Base-by-base conservation (phyloP, 192 early-diverging fungal genomes). In the Funneliformis mosseae region DNA sequence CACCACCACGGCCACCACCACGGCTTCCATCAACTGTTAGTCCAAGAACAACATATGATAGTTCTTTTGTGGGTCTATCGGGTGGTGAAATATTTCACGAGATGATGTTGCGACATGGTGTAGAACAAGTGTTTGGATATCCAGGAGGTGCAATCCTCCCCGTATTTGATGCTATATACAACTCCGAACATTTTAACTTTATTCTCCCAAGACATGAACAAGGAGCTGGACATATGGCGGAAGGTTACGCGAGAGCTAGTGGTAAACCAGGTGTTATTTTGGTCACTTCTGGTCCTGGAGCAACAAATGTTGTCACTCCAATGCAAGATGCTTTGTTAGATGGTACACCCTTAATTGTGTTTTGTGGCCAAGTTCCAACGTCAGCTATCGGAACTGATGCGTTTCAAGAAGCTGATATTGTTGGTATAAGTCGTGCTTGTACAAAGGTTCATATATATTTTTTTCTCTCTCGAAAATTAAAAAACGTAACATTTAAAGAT, bases 71-170 rank as follows among this genome's bases (percentile, higher is more conserved):
- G 8, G 98, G 98, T 42, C 93, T 96, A 91, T 95, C 96, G 33
- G 98, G 98, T 72, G 98, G 98, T 62, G 92, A 98, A 86, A 98
- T 99, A 84, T 97, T 99, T 83, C 98, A 99, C 88, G 95, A 98
- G 83, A 98, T 98, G 98, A 97, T 99, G 96, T 86, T 97, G 73
- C 88, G 95, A 59, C 96, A 97, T 68, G 90, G 89, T 70, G 98
- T 99, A 43, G 93, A 97, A 83, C 93, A 95, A 76, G 88, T 99
- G 60, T 99, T 99, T 90, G 98, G 98, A 18, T 99, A 99, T 83
- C 98, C 98, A 27, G 98, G 97, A 75, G 97, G 98, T 59, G 98
- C 98, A 8, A 99, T 99, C 84, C 89, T 99, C 81, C 98, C 98
- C 9, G 97, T 99, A 9, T 98, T 97, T 84, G 98, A 99, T 85